Conservation (phyloP, 805 yeast genomes). For the Zygotorulaspora chibaensis region DNA sequence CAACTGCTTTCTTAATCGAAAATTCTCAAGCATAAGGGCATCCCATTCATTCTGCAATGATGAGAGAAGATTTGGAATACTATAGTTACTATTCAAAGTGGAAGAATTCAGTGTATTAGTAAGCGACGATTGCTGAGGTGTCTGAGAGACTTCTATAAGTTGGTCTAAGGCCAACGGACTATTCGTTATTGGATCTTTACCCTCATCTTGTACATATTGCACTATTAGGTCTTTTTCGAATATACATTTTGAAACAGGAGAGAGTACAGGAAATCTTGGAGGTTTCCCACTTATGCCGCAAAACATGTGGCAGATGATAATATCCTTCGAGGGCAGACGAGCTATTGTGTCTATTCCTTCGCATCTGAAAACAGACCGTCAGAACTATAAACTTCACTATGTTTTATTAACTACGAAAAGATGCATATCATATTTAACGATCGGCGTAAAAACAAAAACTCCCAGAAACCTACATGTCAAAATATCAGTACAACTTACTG, state of each 20-base stretch:
- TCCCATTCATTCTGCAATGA: conserved; percentile 89
- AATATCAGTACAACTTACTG: conserved; percentile 4
- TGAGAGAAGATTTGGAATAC: conserved; percentile 70
- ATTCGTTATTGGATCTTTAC: conserved; percentile 71
- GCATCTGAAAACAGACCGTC: too few species aligned
- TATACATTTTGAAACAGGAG: conserved; percentile 63
- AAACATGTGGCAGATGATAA: conserved; percentile 20
- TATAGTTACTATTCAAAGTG: conserved; percentile 38
- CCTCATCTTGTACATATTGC: conserved; percentile 58
- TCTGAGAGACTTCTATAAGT: conserved; percentile 42
- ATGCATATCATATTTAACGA: background rate
- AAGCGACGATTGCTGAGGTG: conserved; percentile 30
- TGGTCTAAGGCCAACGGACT: conserved; percentile 58
- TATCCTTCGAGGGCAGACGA: too few species aligned
- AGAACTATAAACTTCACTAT: too few species aligned
- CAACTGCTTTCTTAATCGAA: conserved; percentile 68
- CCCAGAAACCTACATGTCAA: background rate
- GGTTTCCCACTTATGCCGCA: conserved; percentile 62
- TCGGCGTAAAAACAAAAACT: background rate
- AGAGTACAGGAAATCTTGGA: conserved; percentile 68
- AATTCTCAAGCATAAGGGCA: conserved; percentile 74
- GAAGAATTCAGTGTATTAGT: conserved; percentile 40
- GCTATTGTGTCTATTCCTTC: too few species aligned
- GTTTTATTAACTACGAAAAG: background rate
- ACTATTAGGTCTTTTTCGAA: conserved; percentile 62